Evolutionary conservation across 768 basidiomycete genomes (phyloP), one percentile per base, ranked within the genome.

Genomic region (Imleria badia): DNA sequence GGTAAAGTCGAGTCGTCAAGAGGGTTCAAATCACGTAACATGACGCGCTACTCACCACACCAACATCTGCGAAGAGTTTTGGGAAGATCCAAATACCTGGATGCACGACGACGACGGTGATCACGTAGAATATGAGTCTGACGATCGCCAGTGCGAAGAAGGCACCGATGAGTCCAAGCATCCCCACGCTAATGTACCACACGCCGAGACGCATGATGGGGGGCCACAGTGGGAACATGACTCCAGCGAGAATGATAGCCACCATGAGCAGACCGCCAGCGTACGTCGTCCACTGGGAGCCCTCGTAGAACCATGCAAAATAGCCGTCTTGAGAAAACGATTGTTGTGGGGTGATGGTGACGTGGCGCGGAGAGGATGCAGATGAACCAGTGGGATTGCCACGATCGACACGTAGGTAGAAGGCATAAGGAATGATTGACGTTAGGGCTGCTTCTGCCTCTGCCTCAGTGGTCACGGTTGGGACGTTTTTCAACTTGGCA

Each of bases 221-320:
- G 2, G 97, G 97, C 97, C 97, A 99, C 15, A 99, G 81, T 5
- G 97, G 97, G 84, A 97, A 99, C 94, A 99, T 97, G 66, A 98
- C 95, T 2, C 91, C 95, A 6, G 89, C 94, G 40, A 99, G 86
- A 79, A 98, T 93, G 67, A 98, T 78, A 39, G 80, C 83, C 54
- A 98, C 94, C 91, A 99, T 94, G 29, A 85, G 84, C 13, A 89
- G 76, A 17, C 91, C 96, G 39, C 94, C 92, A 11, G 93, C 83
- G 66, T 96, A 92, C 8, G 91, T 95, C 62, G 88, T 91, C 84
- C 93, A 87, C 65, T 96, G 94, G 14, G 91, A 91, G 40, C 93
- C 91, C 55, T 94, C 92, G 71, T 94, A 92, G 73, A 98, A 93
- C 96, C 96, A 99, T 29, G 89, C 94, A 71, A 91, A 98, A 74